These are phyloP conservation scores for Bauhinia variegata DNA, from an alignment of 306 rosid genomes.

Conservation along the genomic window DNA sequence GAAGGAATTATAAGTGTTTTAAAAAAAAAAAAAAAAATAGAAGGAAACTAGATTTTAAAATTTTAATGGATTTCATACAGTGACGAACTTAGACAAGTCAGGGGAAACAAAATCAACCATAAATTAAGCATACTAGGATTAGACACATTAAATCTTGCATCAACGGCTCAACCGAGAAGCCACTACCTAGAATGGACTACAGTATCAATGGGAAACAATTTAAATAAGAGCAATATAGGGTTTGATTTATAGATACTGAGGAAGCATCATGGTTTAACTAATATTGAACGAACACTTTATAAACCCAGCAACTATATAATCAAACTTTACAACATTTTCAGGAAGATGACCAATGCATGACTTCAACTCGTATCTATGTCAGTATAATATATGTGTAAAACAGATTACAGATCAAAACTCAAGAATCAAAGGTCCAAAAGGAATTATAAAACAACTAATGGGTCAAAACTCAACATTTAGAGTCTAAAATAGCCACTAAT, in stretches of 20 bases:
- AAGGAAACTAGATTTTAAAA: not conserved
- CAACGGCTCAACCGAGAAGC: not conserved
- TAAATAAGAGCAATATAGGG: not conserved
- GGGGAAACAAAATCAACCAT: not conserved
- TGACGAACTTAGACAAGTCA: not conserved
- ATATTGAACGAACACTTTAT: not conserved
- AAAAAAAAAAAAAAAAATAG: not conserved
- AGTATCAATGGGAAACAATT: not conserved
- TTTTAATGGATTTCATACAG: not conserved
- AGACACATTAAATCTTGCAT: not conserved
- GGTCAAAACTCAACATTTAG: too few species aligned
- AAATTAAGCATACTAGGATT: not conserved
- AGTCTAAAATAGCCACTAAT: conserved; percentile 1
- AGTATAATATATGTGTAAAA: not conserved
- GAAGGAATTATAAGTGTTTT: not conserved
- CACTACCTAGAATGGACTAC: not conserved
- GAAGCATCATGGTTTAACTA: not conserved
- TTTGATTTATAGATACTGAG: not conserved
- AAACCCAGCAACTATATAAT: not conserved
- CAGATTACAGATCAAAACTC: not conserved
- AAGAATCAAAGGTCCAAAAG: not conserved
- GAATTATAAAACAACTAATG: too few species aligned
- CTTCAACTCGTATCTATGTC: not conserved
- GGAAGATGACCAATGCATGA: not conserved
- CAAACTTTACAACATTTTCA: not conserved